Evolutionary conservation across 495 filamentous ascomycete species (phyloP).

Genomic region (Aspergillus cristatus): DNA sequence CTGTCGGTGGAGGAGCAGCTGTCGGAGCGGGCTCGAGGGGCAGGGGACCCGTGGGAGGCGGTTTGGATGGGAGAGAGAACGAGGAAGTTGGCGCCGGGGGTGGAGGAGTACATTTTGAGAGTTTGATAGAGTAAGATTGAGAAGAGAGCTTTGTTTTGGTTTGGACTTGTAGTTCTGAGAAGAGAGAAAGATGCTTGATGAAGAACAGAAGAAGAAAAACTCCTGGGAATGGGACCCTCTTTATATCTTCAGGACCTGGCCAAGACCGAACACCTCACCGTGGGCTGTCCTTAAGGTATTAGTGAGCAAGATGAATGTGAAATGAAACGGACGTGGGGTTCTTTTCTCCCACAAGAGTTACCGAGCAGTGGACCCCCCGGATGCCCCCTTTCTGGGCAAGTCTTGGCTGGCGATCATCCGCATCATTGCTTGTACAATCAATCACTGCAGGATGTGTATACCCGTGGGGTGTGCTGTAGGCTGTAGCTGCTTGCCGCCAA

Average conservation of each 20-base stretch:
- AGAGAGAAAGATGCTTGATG: conserved; percentile 4
- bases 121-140: conserved; percentile 2
- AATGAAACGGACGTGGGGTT: too few species aligned
- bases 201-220: background rate
- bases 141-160: too few species aligned
- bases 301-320: too few species aligned
- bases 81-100: conserved; percentile 29
- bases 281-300: too few species aligned
- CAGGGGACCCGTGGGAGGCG: conserved; percentile 7
- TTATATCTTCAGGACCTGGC: conserved; percentile 22
- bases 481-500: too few species aligned
- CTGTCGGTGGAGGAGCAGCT: too few species aligned
- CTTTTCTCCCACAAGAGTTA: too few species aligned
- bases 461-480: too few species aligned
- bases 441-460: background rate
- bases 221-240: conserved; percentile 17
- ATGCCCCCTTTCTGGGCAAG: too few species aligned
- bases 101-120: conserved; percentile 30
- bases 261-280: conserved; percentile 3
- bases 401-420: background rate
- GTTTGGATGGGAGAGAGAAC: conserved; percentile 18
- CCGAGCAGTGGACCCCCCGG: too few species aligned
- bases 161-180: background rate
- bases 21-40: conserved; percentile 10
- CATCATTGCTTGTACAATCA: too few species aligned